These are phyloP conservation scores for Cutaneotrichosporon mucoides DNA, from an alignment of 1,284 basidiomycete genomes.

Conservation along the genomic window DNA sequence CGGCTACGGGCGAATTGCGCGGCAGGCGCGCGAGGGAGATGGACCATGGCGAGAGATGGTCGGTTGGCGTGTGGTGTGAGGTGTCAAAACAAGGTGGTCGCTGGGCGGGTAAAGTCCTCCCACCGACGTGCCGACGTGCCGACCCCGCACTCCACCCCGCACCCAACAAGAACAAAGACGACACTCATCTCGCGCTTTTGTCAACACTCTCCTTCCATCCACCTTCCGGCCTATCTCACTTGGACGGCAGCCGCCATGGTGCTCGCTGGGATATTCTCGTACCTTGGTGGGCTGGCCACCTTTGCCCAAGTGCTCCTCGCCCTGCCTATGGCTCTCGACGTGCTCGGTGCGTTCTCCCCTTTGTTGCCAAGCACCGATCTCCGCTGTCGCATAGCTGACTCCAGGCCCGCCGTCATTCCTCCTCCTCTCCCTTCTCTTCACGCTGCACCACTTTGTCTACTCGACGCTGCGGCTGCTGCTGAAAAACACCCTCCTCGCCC, in stretches of 20 bases:
- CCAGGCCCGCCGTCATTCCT: slow-evolving; percentile 49
- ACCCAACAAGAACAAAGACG: neutral
- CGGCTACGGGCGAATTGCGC: neutral
- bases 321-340: slow-evolving; percentile 43
- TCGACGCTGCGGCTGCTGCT: slow-evolving; percentile 45
- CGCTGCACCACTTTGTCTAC: slow-evolving; percentile 44
- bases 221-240: neutral
- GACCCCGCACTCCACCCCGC: neutral
- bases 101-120: too few relatives aligned
- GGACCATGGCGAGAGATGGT: neutral
- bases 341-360: slow-evolving; percentile 35
- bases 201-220: neutral
- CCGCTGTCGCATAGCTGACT: slow-evolving; percentile 5
- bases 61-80: neutral
- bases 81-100: neutral
- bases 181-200: neutral
- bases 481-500: slow-evolving; percentile 45
- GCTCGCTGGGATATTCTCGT: slow-evolving; percentile 23
- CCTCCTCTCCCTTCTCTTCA: slow-evolving; percentile 48
- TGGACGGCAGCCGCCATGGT: slow-evolving; percentile 1
- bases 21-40: slow-evolving; percentile 1
- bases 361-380: neutral
- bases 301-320: slow-evolving; percentile 44
- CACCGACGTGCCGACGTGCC: too few relatives aligned
- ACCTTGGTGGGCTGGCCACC: slow-evolving; percentile 42